phyloP scores from a whole-genome alignment of 2,329 filamentous ascomycete species.

The Fusarium sacchari region DNA sequence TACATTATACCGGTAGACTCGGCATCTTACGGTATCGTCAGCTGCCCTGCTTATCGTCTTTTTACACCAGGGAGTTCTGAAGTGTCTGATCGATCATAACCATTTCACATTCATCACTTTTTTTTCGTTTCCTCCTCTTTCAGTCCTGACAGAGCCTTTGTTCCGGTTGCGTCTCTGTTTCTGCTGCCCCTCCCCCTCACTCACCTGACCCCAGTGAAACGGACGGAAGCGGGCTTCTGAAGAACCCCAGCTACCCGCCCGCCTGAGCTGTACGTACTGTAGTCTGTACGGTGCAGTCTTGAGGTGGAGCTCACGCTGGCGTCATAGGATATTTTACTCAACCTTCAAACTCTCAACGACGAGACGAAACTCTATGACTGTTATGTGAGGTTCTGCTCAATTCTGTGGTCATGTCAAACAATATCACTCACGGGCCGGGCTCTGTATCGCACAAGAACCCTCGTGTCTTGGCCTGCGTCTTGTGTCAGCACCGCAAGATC shows the following conservation, averaged over 20 bases:
- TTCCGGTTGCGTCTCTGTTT: background rate
- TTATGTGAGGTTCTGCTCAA: slow-evolving; percentile 45
- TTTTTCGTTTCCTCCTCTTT: background rate
- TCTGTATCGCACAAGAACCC: slow-evolving; percentile 50
- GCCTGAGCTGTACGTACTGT: slow-evolving; percentile 11
- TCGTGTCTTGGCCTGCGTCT: slow-evolving; percentile 63
- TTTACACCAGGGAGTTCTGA: background rate
- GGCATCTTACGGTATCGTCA: slow-evolving; percentile 26
- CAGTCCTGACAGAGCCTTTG: background rate
- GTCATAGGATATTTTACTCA: slow-evolving; percentile 37
- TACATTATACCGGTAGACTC: slow-evolving; percentile 23
- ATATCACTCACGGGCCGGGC: slow-evolving; percentile 39
- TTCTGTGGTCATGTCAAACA: slow-evolving; percentile 47
- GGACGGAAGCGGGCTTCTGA: slow-evolving; percentile 13
- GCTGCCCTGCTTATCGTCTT: slow-evolving; percentile 14
- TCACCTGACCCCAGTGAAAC: slow-evolving; percentile 22
- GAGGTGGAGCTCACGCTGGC: slow-evolving; percentile 24
- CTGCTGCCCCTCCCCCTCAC: slow-evolving; percentile 38
- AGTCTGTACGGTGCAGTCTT: background rate
- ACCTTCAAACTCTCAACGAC: slow-evolving; percentile 11
- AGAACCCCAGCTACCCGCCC: slow-evolving; percentile 11
- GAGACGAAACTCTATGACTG: slow-evolving; percentile 12
- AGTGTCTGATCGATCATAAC: background rate
- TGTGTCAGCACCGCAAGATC: slow-evolving; percentile 71
- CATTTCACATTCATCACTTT: background rate